Base-by-base conservation (phyloP, 2,329 filamentous ascomycete genomes). In the Ramularia endophylla region DNA sequence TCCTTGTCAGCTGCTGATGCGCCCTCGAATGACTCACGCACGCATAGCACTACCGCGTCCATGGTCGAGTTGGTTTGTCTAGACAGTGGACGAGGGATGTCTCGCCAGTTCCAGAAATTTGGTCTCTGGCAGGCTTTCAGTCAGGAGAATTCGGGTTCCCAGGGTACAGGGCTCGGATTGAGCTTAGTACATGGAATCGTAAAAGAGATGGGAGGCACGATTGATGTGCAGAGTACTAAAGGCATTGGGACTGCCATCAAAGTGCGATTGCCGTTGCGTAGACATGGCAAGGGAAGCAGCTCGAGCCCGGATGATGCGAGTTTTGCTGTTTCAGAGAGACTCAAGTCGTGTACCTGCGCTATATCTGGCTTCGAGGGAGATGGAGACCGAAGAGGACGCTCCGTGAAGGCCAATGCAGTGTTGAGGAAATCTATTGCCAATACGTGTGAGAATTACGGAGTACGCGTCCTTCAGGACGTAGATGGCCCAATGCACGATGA, bases 51-150 rank as follows among this genome's bases (percentile, higher is more conserved):
- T 4, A 34, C 15, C 1, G 11, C 11, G 22, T 25, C 22, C 17
- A 35, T 28, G 13, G 37, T 47, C 11, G 41, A 44, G 36, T 15
- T 52, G 12, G 44, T 43, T 1, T 43, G 50, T 11, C 47, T 52
- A 3, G 62, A 64, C 38, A 60, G 59, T 4, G 62, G 63, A 2
- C 57, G 53, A 31, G 63, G 63, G 7, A 65, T 65, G 35, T 57
- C 56, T 1, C 36, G 53, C 27, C 41, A 50, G 2, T 65, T 62
- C 36, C 42, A 58, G 12, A 42, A 50, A 8, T 47, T 59, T 28
- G 48, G 55, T n/a, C 42, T 64, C 1, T 65, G 55, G 41, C 48
- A 53, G 7, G 58, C 61, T 0, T 65, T 63, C 45, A 53, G 48
- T 13, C 62, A 65, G 40, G 61, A 61, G 37, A 53, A 64, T 33